These are phyloP conservation scores for Anethum foeniculum DNA, from an alignment of 140 eudicot genomes.

Conservation along the genomic window DNA sequence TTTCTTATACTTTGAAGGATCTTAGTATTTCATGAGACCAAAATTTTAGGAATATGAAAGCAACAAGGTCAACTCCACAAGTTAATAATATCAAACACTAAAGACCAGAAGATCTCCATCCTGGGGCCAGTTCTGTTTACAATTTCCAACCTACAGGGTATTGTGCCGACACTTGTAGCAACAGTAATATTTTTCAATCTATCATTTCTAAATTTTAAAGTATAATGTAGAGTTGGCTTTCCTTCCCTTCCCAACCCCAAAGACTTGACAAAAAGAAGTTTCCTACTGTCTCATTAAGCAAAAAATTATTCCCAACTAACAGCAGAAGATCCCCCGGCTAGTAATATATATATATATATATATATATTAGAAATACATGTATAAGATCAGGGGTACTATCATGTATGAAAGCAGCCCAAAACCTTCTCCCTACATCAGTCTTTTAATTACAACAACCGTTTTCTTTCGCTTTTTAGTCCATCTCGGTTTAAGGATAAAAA, in stretches of 20 bases:
- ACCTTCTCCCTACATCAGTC: no score
- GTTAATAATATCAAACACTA: background rate
- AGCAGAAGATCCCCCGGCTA: slow-evolving; percentile 7
- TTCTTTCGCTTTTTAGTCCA: no score
- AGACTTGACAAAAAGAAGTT: slow-evolving; percentile 1
- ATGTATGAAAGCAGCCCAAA: no score
- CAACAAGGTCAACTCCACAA: background rate
- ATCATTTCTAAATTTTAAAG: background rate
- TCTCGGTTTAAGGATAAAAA: no score
- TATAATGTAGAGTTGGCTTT: slow-evolving; percentile 1
- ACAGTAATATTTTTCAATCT: background rate
- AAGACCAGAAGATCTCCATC: background rate
- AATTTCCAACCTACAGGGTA: background rate
- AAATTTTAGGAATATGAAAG: background rate
- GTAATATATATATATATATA: background rate
- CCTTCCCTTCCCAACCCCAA: slow-evolving; percentile 1
- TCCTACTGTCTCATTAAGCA: slow-evolving; percentile 14
- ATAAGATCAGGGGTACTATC: no score
- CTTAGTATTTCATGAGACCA: background rate
- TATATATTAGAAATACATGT: background rate
- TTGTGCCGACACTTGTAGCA: background rate
- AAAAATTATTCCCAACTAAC: slow-evolving; percentile 1
- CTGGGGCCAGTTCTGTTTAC: background rate
- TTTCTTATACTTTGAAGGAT: background rate
- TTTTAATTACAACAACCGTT: no score